Evolutionary conservation across 2,329 filamentous ascomycete genomes (phyloP).

Genomic region (Pezicula radicicola): DNA sequence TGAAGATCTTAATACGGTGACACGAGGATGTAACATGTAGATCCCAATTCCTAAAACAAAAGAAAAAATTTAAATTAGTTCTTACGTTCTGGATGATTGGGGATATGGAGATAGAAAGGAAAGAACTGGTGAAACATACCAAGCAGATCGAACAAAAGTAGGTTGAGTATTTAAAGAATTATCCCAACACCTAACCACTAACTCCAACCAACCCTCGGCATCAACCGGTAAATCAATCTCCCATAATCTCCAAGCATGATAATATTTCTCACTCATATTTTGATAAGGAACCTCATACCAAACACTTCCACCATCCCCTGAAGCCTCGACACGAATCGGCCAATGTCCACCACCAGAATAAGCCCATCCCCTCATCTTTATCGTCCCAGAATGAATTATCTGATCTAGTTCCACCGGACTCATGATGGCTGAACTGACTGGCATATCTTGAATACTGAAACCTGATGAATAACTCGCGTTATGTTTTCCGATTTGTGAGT

Average conservation of each 20-base stretch:
- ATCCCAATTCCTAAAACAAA: conserved; percentile 50
- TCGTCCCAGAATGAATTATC: conserved; percentile 23
- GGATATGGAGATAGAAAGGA: neutral
- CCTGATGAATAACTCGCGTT: conserved; percentile 59
- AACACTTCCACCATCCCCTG: conserved; percentile 57
- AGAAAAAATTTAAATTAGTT: neutral
- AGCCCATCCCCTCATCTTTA: conserved; percentile 56
- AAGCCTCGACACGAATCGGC: conserved; percentile 66
- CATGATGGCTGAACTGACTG: conserved; percentile 67
- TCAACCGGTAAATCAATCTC: conserved; percentile 59
- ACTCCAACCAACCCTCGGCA: conserved; percentile 58
- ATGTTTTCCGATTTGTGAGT: conserved; percentile 63
- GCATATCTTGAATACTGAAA: conserved; percentile 65
- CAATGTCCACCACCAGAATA: conserved; percentile 65
- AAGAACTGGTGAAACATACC: conserved; percentile 28
- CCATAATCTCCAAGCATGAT: conserved; percentile 64
- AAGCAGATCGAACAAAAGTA: conserved; percentile 48
- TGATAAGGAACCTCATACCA: conserved; percentile 64
- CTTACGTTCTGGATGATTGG: neutral
- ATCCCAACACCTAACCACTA: conserved; percentile 58
- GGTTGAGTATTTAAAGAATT: conserved; percentile 61
- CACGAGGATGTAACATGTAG: conserved; percentile 62
- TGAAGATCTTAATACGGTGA: conserved; percentile 60
- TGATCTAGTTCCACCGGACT: conserved; percentile 43
- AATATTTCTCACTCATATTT: conserved; percentile 59